Base-by-base conservation (phyloP, 768 basidiomycete genomes). In the Termitomyces sp. region DNA sequence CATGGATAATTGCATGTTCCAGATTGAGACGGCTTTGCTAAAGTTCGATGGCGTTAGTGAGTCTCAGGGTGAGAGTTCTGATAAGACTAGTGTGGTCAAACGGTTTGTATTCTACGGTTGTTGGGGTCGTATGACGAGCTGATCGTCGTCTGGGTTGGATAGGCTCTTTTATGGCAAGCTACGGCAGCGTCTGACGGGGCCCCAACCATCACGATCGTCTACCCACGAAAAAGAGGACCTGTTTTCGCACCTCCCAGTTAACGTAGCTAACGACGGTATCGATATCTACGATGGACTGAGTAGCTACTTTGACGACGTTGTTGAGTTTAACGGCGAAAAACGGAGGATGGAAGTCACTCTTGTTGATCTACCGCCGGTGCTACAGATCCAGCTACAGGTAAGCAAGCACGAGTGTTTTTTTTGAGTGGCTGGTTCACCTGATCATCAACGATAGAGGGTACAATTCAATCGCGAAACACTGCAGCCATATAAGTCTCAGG, bases 1-100 rank as follows among this genome's bases (percentile, higher is more conserved):
- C 71, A 93, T 98, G 89, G 96, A 98, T 70, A 98, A 98, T 64
- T 95, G 95, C 74, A 89, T 99, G 79, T 97, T 97, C 73, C 97
- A 98, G 70, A 94, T 98, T 48, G 97, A 99, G 70, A 89, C 92
- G 4, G 94, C 94, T 1, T 68, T 93, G 44, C 76, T 93, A 36
- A 89, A 89, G 63, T 89, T 94, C 56, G 82, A 82, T 48, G 78
- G 71, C 3, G 63, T 76, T 47, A 69, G 68, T 54, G 81, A 76
- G 16, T 63, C 72, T 39, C 71, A 71, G 35, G 75, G 66, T 10
- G 68, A 72, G 20, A 77, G 74, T 57, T 76, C 77, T 36, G 83
- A 84, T 52, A 84, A 83, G 63, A 80, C 79, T 0, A 92, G 92
- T 57, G 78, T 96, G 10, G 87, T 97, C 43, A 93, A 94, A 70